Base-by-base conservation (phyloP, 164 flowering plant species). In the Berberis vulgaris region DNA sequence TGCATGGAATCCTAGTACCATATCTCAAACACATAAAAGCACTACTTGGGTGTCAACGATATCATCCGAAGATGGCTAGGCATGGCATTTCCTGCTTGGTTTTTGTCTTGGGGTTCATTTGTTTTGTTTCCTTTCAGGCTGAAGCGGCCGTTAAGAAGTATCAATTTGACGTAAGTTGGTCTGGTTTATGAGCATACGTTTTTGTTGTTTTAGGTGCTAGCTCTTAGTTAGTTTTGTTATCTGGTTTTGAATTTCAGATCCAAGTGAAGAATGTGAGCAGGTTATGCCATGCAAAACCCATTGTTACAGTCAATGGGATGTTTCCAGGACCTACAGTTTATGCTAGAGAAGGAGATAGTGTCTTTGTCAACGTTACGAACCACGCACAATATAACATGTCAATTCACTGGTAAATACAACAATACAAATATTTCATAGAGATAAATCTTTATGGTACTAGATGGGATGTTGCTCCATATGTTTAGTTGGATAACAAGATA, bases 251-350 rank as follows among this genome's bases (percentile, higher is more conserved):
- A 41, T 41, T 57, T 67, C 80, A 82, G 86, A 62, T 84, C 64
- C 75, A 78, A 74, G 80, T 79, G 70, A 78, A 67, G 64, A 78
- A 83, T 67, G 79, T 83, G 61, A 81, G 85, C 74, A 72, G 86
- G 71, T 59, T 81, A 71, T 81, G 85, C 69, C 79, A 79, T 69
- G 79, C 82, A 40, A 83, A 84, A 62, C 82, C 85, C 1, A 81
- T 83, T 45, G 86, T 84, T 4, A 84, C 89, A 0, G 89, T 84
- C 3, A 84, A 84, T 57, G 89, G 86, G 60, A 75, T 56, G 77
- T 84, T 76, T 52, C 86, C 89, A 9, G 89, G 89, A 65, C 89
- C 89, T 8, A 84, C 89, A 1, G 43, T 84, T 11, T 79, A 81
- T 49, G 85, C 53, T 6, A 70, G 83, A 61, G 86, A 84, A 71